Evolutionary conservation across 306 rosid genomes (phyloP).

Genomic region (Potentilla sterilis): DNA sequence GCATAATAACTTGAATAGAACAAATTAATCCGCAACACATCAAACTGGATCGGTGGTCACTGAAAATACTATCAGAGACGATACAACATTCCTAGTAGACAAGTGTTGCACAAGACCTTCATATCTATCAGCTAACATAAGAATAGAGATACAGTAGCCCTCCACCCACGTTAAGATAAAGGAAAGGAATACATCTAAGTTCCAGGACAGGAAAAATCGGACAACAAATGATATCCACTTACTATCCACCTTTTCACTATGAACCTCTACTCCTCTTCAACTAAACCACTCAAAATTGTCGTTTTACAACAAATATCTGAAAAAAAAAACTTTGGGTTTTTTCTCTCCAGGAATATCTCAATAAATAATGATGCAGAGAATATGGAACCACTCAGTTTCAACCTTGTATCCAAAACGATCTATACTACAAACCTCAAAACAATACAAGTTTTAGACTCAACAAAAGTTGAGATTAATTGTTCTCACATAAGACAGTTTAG

Average conservation of each 20-base stretch:
- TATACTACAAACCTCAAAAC: conserved; percentile 2
- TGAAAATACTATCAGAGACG: conserved; percentile 7
- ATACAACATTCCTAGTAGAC: not conserved
- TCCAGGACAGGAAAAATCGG: not conserved
- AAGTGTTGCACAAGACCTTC: not conserved
- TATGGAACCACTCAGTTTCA: not conserved
- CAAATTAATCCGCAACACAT: conserved; percentile 3
- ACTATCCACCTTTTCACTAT: not conserved
- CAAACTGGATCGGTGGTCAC: not conserved
- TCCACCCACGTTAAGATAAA: not conserved
- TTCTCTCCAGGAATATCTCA: not conserved
- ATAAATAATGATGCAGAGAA: conserved; percentile 1
- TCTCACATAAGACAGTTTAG: not conserved
- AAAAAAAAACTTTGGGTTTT: not conserved
- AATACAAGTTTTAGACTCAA: not conserved
- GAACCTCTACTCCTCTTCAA: not conserved
- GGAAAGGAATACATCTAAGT: not conserved
- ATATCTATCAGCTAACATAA: not conserved
- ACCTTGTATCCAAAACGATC: not conserved
- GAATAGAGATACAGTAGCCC: not conserved
- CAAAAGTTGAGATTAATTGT: not conserved
- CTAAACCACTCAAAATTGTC: not conserved
- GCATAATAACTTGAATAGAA: not conserved
- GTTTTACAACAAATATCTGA: not conserved
- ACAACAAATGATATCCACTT: not conserved